Evolutionary conservation across 306 rosid genomes (phyloP), one percentile per base, ranked within the genome.

Genomic region (Comarum palustre): DNA sequence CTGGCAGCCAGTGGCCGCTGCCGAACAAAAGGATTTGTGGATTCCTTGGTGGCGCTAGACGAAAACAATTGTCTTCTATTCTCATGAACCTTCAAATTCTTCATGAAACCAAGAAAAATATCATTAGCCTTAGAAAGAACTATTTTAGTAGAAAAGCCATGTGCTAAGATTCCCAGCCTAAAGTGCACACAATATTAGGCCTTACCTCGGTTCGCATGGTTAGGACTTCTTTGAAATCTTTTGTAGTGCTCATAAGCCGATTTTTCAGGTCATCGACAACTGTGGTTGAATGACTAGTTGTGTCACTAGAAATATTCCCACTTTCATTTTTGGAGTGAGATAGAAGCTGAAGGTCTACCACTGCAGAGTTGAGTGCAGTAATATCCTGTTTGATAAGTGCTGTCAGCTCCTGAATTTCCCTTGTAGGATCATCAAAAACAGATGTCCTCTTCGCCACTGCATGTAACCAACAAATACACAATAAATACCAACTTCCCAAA

Each of bases 361-460:
- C 96, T 11, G 96, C 96, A 51, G 97, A 95, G 81, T 95, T 95
- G 76, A 95, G 79, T 2, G 99, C 92, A 42, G 96, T 91, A 67
- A 95, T 91, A 78, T 95, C 99, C 70, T 95, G 96, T 85, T 95
- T 95, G 27, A 95, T 91, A 39, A 95, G 90, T 54, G 89, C 80
- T 13, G 97, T 95, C 58, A 91, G 84, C 87, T 91, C 97, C 82
- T 95, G 97, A 75, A 95, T 91, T 77, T 95, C 97, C 93, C 84
- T 83, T 0, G 92, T 88, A 5, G 93, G 97, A 66, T 95, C 99
- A 67, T 90, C 97, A 46, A 95, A 95, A 78, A 90, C 93, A 63
- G 97, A 87, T 51, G 90, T 88, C 86, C 99, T 88, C 82, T 91
- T 95, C 15, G 99, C 96, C 97, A 95, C 99, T 95, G 78, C 48